Evolutionary conservation across 805 yeast species (phyloP).

Genomic region (Candida montana): DNA sequence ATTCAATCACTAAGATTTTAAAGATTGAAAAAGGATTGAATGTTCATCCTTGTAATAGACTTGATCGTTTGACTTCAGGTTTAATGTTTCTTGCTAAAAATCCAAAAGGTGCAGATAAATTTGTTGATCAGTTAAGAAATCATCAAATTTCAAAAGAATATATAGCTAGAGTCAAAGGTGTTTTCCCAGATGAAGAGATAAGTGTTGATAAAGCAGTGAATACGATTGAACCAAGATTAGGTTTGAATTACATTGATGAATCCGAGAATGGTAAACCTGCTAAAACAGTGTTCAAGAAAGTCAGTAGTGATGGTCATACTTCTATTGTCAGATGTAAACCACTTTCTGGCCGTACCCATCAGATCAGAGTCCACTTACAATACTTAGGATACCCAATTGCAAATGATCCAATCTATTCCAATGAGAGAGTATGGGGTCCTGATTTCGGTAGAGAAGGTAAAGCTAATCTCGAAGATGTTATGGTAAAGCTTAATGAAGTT

Average conservation of each 20-base stretch:
- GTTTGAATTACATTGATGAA: slow-evolving; percentile 47
- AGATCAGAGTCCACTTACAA: slow-evolving; percentile 89
- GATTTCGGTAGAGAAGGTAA: slow-evolving; percentile 52
- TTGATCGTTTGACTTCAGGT: slow-evolving; percentile 91
- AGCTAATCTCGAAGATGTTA: slow-evolving; percentile 44
- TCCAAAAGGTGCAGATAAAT: slow-evolving; percentile 63
- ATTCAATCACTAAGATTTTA: slow-evolving; percentile 71
- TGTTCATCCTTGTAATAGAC: slow-evolving; percentile 84
- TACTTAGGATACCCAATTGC: slow-evolving; percentile 85
- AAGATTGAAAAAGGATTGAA: slow-evolving; percentile 59
- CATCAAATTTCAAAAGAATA: slow-evolving; percentile 68
- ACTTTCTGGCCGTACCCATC: slow-evolving; percentile 91
- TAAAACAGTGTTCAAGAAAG: slow-evolving; percentile 51
- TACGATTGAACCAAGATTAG: slow-evolving; percentile 66
- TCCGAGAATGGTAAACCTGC: slow-evolving; percentile 52
- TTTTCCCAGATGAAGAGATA: slow-evolving; percentile 62
- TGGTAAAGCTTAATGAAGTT: slow-evolving; percentile 46
- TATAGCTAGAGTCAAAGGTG: slow-evolving; percentile 82
- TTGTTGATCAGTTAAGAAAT: slow-evolving; percentile 42
- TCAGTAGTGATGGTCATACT: slow-evolving; percentile 31
- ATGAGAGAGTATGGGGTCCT: slow-evolving; percentile 74
- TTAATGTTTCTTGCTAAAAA: slow-evolving; percentile 55
- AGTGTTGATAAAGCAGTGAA: slow-evolving; percentile 61
- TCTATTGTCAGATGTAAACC: slow-evolving; percentile 81
- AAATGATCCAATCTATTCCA: slow-evolving; percentile 88